Base-by-base conservation (phyloP, 2,329 filamentous ascomycete genomes). In the Knoxdaviesia capensis region DNA sequence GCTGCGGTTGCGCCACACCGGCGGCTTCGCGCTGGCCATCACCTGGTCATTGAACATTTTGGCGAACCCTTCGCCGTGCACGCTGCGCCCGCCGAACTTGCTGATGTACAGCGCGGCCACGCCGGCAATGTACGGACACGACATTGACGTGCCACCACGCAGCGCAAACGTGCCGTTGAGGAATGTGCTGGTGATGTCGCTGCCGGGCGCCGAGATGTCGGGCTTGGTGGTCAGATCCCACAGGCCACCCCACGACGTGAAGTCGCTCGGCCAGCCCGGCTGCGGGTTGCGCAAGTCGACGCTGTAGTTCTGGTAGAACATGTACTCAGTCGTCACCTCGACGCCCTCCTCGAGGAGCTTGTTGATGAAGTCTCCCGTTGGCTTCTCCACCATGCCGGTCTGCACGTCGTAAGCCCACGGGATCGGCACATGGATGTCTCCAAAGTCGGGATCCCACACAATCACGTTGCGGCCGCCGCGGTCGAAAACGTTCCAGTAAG, bases 71-170 rank as follows among this genome's bases (percentile, higher is more conserved):
- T 38, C 10, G 1, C 64, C 63, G 41, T 63, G 53, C 1, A 52
- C 45, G 41, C 52, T 50, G 9, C 62, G 56, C 1, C 63, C 62
- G 2, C 64, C 63, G 41, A 59, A 52, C 32, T 59, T 49, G 7
- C 59, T 54, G 36, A 66, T 56, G 45, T 61, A 66, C 28, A 68
- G 51, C 5, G 63, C 64, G 2, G 62, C 63, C 20, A 67, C 55
- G n/a, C 66, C 69, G 35, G 68, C 67, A 31, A 69, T 57, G 45
- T 69, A 69, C 1, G 69, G 69, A 5, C 64, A 63, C 1, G 68
- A 63, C 69, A 74, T 73, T 1, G 66, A 71, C 0, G 70, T 74
- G 38, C 70, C 70, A 33, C 60, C 71, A 41, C 68, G 55, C 6
- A 66, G 54, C 9, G 60, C 60, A 46, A 68, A 74, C 7, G 45